Percentiles rank a stretch among this genome's conserved stretches.
Conservation (phyloP, 1,139 yeast genomes). For the Debaryomyces fabryi region DNA sequence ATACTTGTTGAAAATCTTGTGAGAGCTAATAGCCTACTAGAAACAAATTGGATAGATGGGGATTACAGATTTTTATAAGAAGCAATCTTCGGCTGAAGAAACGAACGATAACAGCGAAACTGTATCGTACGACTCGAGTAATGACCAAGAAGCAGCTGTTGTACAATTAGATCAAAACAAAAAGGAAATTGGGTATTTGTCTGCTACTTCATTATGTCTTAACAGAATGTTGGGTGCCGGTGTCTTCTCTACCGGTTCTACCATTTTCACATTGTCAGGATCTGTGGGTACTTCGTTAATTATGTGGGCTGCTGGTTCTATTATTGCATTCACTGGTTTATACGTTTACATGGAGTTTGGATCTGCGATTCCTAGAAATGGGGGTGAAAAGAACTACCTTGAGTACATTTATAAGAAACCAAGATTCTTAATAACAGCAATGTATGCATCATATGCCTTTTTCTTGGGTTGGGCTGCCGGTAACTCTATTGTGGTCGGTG, state of each 20-base stretch:
- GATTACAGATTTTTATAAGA: conserved; percentile 8
- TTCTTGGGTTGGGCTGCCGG: conserved; percentile 88
- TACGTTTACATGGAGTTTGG: conserved; percentile 85
- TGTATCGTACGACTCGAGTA: conserved; percentile 6
- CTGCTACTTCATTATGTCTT: conserved; percentile 70
- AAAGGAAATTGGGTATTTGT: conserved; percentile 63
- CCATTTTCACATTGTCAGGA: conserved; percentile 68
- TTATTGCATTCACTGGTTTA: conserved; percentile 74
- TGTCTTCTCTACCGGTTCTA: conserved; percentile 83
- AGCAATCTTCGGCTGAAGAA: conserved; percentile 5
- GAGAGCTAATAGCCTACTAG: background rate
- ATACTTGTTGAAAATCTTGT: background rate
- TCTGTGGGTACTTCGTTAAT: conserved; percentile 74
- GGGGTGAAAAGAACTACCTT: conserved; percentile 85
- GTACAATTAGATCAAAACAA: conserved; percentile 54
- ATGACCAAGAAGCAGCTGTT: conserved; percentile 32
- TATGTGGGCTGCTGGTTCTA: conserved; percentile 77
- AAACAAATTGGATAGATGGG: conserved; percentile 7
- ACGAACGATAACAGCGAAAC: conserved; percentile 7
- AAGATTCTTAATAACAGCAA: conserved; percentile 65
- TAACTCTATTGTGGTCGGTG: conserved; percentile 57
- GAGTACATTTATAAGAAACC: conserved; percentile 75
- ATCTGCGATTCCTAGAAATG: conserved; percentile 79
- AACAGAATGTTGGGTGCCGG: conserved; percentile 90
- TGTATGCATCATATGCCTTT: conserved; percentile 77